These are phyloP conservation scores for Fusarium algeriense DNA, from an alignment of 2,329 filamentous ascomycete genomes.

Conservation along the genomic window DNA sequence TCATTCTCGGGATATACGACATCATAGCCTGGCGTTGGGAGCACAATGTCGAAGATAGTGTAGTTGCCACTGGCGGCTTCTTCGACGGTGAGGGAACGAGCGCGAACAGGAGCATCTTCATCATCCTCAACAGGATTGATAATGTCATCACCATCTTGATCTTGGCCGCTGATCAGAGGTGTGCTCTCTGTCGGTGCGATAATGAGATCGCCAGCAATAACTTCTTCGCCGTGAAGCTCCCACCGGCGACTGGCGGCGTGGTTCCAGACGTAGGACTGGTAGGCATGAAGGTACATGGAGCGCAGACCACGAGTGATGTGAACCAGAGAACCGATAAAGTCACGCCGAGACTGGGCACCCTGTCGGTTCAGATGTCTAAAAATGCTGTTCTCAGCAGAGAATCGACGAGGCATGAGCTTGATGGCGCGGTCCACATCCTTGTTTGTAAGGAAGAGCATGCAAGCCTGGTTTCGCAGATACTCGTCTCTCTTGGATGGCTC, in stretches of 20 bases:
- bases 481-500: slow-evolving; percentile 78
- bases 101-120: slow-evolving; percentile 64
- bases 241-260: slow-evolving; percentile 84
- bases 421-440: slow-evolving; percentile 71
- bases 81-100: slow-evolving; percentile 78
- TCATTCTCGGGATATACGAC: slow-evolving; percentile 87
- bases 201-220: slow-evolving; percentile 88
- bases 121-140: slow-evolving; percentile 59
- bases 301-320: slow-evolving; percentile 84
- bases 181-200: slow-evolving; percentile 60
- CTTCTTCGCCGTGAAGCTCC: slow-evolving; percentile 76
- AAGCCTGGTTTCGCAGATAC: slow-evolving; percentile 80
- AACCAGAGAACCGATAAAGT: slow-evolving; percentile 85
- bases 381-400: slow-evolving; percentile 81
- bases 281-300: slow-evolving; percentile 96
- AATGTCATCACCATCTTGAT: slow-evolving; percentile 66
- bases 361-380: slow-evolving; percentile 78
- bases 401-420: slow-evolving; percentile 80
- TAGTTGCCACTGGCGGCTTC: slow-evolving; percentile 83
- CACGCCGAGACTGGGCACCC: slow-evolving; percentile 63
- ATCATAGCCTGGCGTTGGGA: slow-evolving; percentile 93
- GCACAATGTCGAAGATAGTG: slow-evolving; percentile 86
- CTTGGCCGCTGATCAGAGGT: slow-evolving; percentile 65
- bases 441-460: slow-evolving; percentile 77
- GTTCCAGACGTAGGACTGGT: slow-evolving; percentile 97